These are phyloP conservation scores for Schizothecium vesticola DNA, from an alignment of 495 filamentous ascomycete species.

Conservation along the genomic window DNA sequence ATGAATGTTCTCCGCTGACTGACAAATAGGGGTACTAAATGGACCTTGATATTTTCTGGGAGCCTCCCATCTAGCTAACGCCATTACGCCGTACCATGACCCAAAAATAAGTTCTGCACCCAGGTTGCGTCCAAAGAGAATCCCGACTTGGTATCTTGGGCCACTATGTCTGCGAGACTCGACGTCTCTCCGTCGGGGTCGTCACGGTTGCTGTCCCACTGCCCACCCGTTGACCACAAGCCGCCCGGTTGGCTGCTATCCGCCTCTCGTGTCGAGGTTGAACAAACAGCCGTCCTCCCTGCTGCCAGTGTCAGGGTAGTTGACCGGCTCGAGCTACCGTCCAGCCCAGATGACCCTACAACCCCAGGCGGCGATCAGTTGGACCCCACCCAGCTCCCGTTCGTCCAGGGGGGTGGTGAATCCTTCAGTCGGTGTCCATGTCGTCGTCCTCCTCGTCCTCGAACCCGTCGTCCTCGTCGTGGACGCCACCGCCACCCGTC, in stretches of 20 bases:
- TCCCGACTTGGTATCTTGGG: background rate
- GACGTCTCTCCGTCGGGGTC: background rate
- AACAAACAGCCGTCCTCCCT: background rate
- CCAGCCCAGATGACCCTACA: background rate
- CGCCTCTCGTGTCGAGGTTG: background rate
- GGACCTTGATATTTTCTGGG: constrained; percentile 9
- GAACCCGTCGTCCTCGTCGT: constrained; percentile 37
- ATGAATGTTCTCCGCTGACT: too few relatives aligned
- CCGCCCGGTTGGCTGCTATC: background rate
- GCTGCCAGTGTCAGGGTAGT: background rate
- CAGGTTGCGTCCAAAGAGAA: background rate
- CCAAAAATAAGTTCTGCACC: constrained; percentile 14
- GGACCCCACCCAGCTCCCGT: background rate
- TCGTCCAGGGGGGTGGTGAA: background rate
- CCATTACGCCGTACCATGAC: constrained; percentile 22
- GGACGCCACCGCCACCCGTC: constrained; percentile 8
- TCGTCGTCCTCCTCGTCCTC: constrained; percentile 41
- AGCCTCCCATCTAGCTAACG: constrained; percentile 20
- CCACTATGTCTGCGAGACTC: background rate
- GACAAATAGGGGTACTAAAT: background rate
- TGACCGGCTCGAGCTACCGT: background rate
- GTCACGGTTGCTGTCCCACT: background rate
- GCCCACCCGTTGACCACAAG: background rate
- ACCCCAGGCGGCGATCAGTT: background rate
- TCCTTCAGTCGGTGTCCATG: constrained; percentile 65